Percentiles rank a stretch among this genome's conserved stretches.
Evolutionary conservation across 495 filamentous ascomycete genomes (phyloP).

Genomic region (Poronia punctata): DNA sequence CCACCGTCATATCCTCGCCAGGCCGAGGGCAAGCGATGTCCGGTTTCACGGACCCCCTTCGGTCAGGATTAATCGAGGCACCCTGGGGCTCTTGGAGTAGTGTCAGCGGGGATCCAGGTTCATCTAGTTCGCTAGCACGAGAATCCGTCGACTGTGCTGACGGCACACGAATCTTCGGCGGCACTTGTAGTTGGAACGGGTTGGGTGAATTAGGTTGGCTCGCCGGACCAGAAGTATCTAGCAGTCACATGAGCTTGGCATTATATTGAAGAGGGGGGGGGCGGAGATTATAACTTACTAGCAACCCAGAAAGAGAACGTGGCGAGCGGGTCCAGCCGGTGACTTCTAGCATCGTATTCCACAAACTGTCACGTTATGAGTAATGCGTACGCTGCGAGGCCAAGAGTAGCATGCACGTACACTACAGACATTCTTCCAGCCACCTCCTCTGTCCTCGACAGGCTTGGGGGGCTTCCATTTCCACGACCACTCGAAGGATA

Average conservation of each 20-base stretch:
- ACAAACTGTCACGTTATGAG: conserved; percentile 56
- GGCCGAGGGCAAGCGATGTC: conserved; percentile 82
- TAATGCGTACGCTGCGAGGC: not conserved
- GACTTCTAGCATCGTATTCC: conserved; percentile 90
- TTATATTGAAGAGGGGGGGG: conserved; percentile 24
- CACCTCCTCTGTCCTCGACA: conserved; percentile 76
- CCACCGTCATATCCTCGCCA: conserved; percentile 75
- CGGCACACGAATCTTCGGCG: conserved; percentile 69
- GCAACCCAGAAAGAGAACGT: conserved; percentile 94
- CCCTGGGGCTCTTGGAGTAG: conserved; percentile 35
- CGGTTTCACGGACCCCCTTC: conserved; percentile 62
- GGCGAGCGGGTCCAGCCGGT: conserved; percentile 79
- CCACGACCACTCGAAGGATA: conserved; percentile 94
- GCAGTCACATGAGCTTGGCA: conserved; percentile 12
- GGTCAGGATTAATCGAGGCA: conserved; percentile 23
- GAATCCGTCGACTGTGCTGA: conserved; percentile 79
- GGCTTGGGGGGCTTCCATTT: conserved; percentile 88
- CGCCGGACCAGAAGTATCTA: conserved; percentile 28
- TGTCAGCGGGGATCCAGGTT: conserved; percentile 56
- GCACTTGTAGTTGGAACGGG: conserved; percentile 63
- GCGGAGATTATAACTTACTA: conserved; percentile 49
- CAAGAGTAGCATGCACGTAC: conserved; percentile 34
- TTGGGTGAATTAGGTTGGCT: conserved; percentile 51
- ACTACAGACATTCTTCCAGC: conserved; percentile 93
- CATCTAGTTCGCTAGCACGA: conserved; percentile 60